These are phyloP conservation scores for Claviceps digitariae DNA, from an alignment of 2,329 filamentous ascomycete genomes.

Conservation along the genomic window DNA sequence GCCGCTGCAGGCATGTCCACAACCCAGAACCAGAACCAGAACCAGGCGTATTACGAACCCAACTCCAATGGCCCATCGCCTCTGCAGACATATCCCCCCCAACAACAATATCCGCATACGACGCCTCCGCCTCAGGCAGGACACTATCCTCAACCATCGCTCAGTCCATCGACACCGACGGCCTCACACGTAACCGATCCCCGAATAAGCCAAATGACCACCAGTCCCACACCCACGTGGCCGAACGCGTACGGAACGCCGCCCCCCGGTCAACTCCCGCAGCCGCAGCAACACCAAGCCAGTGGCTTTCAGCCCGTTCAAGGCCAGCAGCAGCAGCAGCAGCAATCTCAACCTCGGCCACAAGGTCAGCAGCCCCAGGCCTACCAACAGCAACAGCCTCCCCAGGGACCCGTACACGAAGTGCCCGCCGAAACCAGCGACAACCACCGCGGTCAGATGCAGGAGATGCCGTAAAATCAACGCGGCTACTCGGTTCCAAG, in stretches of 20 bases:
- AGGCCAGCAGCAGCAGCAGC: background rate
- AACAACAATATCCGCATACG: constrained; percentile 10
- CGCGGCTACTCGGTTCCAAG: background rate
- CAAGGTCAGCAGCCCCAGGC: background rate
- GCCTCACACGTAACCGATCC: constrained; percentile 10
- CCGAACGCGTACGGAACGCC: constrained; percentile 8
- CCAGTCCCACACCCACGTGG: constrained; percentile 10
- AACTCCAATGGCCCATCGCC: constrained; percentile 9
- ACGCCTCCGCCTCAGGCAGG: constrained; percentile 4
- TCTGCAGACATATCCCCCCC: constrained; percentile 10
- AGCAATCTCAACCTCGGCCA: background rate
- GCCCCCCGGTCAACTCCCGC: constrained; percentile 10
- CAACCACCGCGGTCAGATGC: constrained; percentile 25
- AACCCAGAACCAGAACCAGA: constrained; percentile 1
- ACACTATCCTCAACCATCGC: constrained; percentile 9
- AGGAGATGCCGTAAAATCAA: constrained; percentile 20
- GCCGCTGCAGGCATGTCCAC: constrained; percentile 1
- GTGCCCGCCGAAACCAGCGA: constrained; percentile 22
- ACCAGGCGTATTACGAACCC: constrained; percentile 14
- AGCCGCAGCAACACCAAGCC: constrained; percentile 10
- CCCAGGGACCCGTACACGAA: constrained; percentile 16
- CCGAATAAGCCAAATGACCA: constrained; percentile 7
- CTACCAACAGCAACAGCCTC: background rate
- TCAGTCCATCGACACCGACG: constrained; percentile 7
- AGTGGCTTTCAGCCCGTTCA: constrained; percentile 10